Evolutionary conservation across 2,329 filamentous ascomycete species (phyloP).

Genomic region (Alternaria panax): DNA sequence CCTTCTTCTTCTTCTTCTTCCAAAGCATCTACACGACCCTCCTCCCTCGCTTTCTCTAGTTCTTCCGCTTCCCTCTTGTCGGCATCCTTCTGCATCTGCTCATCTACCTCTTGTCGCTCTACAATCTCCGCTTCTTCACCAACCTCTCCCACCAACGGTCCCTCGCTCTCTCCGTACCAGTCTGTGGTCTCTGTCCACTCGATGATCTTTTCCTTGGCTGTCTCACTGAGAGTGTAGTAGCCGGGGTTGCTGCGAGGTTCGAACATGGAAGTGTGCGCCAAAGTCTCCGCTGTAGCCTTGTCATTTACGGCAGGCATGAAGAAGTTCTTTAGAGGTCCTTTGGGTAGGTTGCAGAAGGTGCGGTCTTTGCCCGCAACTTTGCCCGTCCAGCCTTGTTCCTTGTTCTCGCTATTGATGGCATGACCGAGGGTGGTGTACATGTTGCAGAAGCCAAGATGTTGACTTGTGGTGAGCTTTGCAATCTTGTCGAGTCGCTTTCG

Average conservation of each 20-base stretch:
- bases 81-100: constrained; percentile 31
- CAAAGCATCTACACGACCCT: constrained; percentile 7
- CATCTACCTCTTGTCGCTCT: constrained; percentile 32
- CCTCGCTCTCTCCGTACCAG: constrained; percentile 68
- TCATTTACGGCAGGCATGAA: constrained; percentile 71
- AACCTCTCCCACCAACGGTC: constrained; percentile 31
- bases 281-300: constrained; percentile 76
- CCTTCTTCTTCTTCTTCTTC: constrained; percentile 17
- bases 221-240: constrained; percentile 71
- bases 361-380: constrained; percentile 72
- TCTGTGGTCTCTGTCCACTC: constrained; percentile 67
- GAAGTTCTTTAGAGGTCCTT: constrained; percentile 40
- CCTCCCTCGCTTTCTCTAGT: neutral
- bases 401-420: constrained; percentile 62
- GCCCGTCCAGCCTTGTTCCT: constrained; percentile 53
- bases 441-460: constrained; percentile 80
- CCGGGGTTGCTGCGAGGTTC: constrained; percentile 74
- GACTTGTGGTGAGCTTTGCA: constrained; percentile 67
- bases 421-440: constrained; percentile 85
- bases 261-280: constrained; percentile 85
- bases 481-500: constrained; percentile 75
- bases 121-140: constrained; percentile 46
- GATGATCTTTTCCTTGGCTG: constrained; percentile 70
- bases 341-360: constrained; percentile 81
- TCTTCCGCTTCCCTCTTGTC: constrained; percentile 18